Percentiles rank a stretch among this genome's conserved stretches.
phyloP scores from a whole-genome alignment of 1,284 basidiomycete species.

The Omphalotus olearius region DNA sequence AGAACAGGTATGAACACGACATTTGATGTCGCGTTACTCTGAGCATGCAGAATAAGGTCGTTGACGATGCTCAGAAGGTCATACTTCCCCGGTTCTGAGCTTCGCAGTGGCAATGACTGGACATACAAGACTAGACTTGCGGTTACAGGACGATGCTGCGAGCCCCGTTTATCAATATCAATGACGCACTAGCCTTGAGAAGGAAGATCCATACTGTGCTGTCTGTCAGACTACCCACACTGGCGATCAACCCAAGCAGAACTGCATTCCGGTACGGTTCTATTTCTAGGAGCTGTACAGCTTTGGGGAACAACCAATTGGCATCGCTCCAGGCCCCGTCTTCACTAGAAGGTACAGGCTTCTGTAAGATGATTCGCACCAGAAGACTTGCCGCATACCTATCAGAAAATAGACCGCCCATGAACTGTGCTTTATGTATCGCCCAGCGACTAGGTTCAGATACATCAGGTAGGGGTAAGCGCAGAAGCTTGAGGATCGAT shows the following conservation, averaged over 20 bases:
- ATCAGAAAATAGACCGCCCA: constrained; percentile 49
- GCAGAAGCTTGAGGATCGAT: constrained; percentile 50
- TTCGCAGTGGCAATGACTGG: constrained; percentile 42
- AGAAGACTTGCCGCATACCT: constrained; percentile 29
- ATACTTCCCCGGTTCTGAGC: constrained; percentile 30
- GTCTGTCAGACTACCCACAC: constrained; percentile 76
- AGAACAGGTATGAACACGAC: constrained; percentile 73
- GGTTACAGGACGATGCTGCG: constrained; percentile 66
- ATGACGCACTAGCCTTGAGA: neutral
- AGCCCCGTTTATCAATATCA: neutral
- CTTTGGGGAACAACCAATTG: constrained; percentile 65
- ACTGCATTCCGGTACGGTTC: constrained; percentile 57
- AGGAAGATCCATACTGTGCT: constrained; percentile 56
- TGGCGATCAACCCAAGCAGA: constrained; percentile 72
- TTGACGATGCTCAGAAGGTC: constrained; percentile 44
- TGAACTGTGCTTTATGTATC: constrained; percentile 38
- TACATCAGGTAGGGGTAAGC: constrained; percentile 37
- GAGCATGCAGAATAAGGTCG: constrained; percentile 53
- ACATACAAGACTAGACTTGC: constrained; percentile 58
- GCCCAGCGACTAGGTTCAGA: constrained; percentile 42
- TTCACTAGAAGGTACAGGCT: constrained; percentile 20
- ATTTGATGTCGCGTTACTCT: constrained; percentile 58
- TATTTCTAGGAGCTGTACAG: constrained; percentile 65
- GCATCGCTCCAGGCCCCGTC: constrained; percentile 62
- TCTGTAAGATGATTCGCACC: too few relatives aligned